Evolutionary conservation across 257 asterid species (phyloP), one percentile per base, ranked within the genome.

Genomic region (Anisodus acutangulus): DNA sequence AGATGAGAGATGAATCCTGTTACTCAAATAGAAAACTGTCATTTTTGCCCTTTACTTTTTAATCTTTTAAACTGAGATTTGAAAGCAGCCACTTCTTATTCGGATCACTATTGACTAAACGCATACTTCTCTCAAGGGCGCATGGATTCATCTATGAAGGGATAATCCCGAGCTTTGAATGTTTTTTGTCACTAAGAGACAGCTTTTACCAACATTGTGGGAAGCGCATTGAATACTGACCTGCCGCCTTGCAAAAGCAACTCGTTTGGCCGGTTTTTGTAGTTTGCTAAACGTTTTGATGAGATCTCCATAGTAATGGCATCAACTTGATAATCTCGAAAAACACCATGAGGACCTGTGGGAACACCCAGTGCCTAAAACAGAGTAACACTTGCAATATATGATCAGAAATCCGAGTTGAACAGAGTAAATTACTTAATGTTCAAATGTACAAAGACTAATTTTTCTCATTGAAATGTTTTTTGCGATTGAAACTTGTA

Each of bases 261-360:
- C 88, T 90, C 91, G 82, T 31, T 84, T 66, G 82, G 89, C 37
- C 82, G 84, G 85, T 74, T 86, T 82, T 89, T 87, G 80, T 92
- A 88, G 88, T 90, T 90, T 47, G 94, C 83, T 64, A 92, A 88
- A 66, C 85, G 83, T 86, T 87, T 94, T 22, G 91, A 89, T 47
- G 94, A 95, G 85, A 97, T 85, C 86, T 97, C 98, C 92, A 97
- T 85, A 55, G 99, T 97, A 79, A 97, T 89, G 58, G 98, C 94
- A 87, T 97, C 99, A 83, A 96, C 95, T 90, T 96, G 99, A 89
- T 89, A 95, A 87, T 97, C 99, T 86, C 97, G 98, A 91, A 97
- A 97, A 85, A 98, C 97, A 63, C 99, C 98, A 80, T 97, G 99
- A 13, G 98, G 90, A 81, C 99, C 99, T 3, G 99, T 95, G 80